Percentiles rank a stretch among this genome's conserved stretches.
These are phyloP conservation scores for Zygosaccharomyces kombuchaensis DNA, from an alignment of 805 yeast species.

Conservation along the genomic window DNA sequence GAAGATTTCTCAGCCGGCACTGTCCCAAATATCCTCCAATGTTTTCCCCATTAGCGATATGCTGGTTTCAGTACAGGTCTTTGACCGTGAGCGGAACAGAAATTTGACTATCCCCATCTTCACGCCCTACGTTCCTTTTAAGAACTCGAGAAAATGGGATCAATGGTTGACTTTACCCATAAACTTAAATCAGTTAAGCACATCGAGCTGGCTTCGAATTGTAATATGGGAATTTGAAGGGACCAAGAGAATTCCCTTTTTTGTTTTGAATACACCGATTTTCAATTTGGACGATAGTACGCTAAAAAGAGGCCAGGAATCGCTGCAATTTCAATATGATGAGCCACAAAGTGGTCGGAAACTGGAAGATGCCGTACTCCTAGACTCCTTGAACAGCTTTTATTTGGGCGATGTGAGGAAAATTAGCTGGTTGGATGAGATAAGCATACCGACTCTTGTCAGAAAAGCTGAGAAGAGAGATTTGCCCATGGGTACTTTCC, in stretches of 20 bases:
- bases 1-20: conserved; percentile 44
- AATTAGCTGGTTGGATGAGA: conserved; percentile 69
- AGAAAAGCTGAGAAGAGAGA: conserved; percentile 20
- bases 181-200: conserved; percentile 63
- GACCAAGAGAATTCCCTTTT: conserved; percentile 50
- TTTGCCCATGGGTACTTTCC: conserved; percentile 30
- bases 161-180: conserved; percentile 73
- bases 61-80: conserved; percentile 44
- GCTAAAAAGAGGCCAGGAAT: conserved; percentile 68
- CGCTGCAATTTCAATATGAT: conserved; percentile 39
- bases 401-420: conserved; percentile 62
- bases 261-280: conserved; percentile 53
- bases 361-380: conserved; percentile 37
- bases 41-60: conserved; percentile 35
- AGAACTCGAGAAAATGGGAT: conserved; percentile 53
- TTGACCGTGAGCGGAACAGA: conserved; percentile 39
- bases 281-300: conserved; percentile 56
- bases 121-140: conserved; percentile 47
- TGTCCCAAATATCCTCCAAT: conserved; percentile 40
- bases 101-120: conserved; percentile 48
- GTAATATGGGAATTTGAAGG: conserved; percentile 66
- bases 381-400: conserved; percentile 52
- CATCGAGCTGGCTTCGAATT: conserved; percentile 55
- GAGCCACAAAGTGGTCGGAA: conserved; percentile 30
- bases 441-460: conserved; percentile 52